phyloP scores from a whole-genome alignment of 345 rosid species.

The Hibiscus tridactylites region DNA sequence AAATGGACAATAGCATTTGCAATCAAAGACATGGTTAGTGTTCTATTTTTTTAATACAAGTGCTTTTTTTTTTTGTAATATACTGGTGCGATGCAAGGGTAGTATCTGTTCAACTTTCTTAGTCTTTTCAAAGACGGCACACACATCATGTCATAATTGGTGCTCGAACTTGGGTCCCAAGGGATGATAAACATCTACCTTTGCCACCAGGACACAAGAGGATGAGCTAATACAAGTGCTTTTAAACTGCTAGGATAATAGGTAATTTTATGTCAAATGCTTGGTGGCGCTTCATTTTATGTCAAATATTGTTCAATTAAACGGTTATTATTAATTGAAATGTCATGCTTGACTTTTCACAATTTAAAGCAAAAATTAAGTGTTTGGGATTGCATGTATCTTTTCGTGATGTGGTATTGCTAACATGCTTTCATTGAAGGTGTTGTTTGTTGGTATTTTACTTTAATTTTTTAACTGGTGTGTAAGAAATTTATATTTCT shows the following conservation, averaged over 20 bases:
- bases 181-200: no score
- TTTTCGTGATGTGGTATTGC: background rate
- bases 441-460: background rate
- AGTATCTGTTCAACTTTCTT: no score
- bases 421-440: background rate
- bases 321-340: no score
- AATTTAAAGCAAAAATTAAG: background rate
- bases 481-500: background rate
- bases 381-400: background rate
- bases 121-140: no score
- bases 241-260: background rate
- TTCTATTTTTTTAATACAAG: background rate
- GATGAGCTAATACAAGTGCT: no score
- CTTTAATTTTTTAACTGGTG: background rate
- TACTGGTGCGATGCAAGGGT: no score
- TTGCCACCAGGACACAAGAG: no score
- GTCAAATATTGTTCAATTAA: no score
- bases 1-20: constrained; percentile 88
- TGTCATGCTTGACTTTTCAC: background rate
- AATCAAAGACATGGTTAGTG: constrained; percentile 73
- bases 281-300: background rate
- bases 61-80: no score
- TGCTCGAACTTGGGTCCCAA: no score
- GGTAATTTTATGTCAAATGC: background rate
- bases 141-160: no score